phyloP scores from a whole-genome alignment of 2,329 filamentous ascomycete genomes.

The Septoria petroselini region DNA sequence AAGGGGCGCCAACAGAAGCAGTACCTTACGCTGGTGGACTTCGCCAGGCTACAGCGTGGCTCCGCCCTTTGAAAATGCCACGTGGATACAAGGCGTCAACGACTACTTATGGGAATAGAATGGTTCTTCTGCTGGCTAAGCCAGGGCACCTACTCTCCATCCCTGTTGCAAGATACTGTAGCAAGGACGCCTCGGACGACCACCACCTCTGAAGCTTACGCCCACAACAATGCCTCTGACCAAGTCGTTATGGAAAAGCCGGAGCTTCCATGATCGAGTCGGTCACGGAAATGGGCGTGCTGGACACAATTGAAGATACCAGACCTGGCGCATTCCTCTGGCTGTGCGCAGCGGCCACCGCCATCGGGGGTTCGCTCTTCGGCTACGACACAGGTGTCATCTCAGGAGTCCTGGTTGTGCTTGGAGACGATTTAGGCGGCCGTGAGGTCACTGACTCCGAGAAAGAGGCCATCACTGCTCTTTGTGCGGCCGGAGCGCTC shows the following conservation, averaged over 20 bases:
- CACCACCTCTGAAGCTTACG: background rate
- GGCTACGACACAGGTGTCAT: constrained; percentile 43
- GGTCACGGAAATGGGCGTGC: too few relatives aligned
- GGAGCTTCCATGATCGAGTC: constrained; percentile 2
- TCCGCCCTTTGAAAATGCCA: constrained; percentile 29
- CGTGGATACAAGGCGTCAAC: constrained; percentile 14
- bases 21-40: constrained; percentile 47
- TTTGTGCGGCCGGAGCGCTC: constrained; percentile 40
- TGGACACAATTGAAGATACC: background rate
- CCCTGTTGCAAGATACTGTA: constrained; percentile 5
- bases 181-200: background rate
- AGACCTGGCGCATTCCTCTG: constrained; percentile 22
- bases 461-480: constrained; percentile 37
- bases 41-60: constrained; percentile 43
- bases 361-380: constrained; percentile 14
- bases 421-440: constrained; percentile 36
- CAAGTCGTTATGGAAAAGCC: background rate
- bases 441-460: constrained; percentile 36
- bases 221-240: background rate
- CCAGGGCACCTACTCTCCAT: constrained; percentile 14
- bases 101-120: constrained; percentile 22
- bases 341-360: constrained; percentile 28
- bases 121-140: constrained; percentile 20
- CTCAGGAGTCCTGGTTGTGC: constrained; percentile 40
- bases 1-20: constrained; percentile 44